Evolutionary conservation across 2,329 filamentous ascomycete species (phyloP).

Genomic region (Thermomyces lanuginosus): DNA sequence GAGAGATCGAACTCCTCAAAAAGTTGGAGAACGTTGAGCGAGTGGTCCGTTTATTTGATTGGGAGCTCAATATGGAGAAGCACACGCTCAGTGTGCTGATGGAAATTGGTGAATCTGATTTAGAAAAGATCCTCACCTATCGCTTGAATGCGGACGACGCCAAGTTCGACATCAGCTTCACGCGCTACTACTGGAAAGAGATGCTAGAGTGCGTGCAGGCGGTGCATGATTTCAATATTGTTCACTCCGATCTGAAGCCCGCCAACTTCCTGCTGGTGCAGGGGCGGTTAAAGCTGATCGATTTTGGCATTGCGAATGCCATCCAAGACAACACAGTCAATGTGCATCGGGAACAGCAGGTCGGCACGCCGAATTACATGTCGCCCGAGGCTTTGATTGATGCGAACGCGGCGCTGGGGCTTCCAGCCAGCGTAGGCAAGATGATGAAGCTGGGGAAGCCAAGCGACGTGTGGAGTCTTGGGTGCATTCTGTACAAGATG

Average conservation of each 20-base stretch:
- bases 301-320: constrained; percentile 95
- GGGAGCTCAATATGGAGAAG: constrained; percentile 84
- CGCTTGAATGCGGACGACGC: constrained; percentile 56
- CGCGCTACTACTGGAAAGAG: constrained; percentile 97
- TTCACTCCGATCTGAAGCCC: constrained; percentile 92
- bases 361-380: constrained; percentile 98
- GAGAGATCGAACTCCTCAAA: constrained; percentile 80
- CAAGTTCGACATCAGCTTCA: constrained; percentile 72
- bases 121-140: constrained; percentile 67
- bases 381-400: constrained; percentile 87
- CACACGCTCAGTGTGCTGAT: constrained; percentile 80
- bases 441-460: constrained; percentile 93
- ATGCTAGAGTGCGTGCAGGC: constrained; percentile 92
- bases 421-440: constrained; percentile 38
- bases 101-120: constrained; percentile 91
- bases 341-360: constrained; percentile 85
- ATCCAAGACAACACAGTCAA: constrained; percentile 97
- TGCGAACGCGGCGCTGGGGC: constrained; percentile 49
- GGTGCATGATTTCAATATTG: constrained; percentile 79
- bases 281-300: constrained; percentile 84
- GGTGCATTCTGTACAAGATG: constrained; percentile 96
- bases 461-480: constrained; percentile 88
- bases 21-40: constrained; percentile 72
- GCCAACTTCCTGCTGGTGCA: constrained; percentile 91
- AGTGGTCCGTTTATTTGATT: constrained; percentile 81